Conservation (phyloP, 176 grass and related monocot species). For the Paspalum notatum region DNA sequence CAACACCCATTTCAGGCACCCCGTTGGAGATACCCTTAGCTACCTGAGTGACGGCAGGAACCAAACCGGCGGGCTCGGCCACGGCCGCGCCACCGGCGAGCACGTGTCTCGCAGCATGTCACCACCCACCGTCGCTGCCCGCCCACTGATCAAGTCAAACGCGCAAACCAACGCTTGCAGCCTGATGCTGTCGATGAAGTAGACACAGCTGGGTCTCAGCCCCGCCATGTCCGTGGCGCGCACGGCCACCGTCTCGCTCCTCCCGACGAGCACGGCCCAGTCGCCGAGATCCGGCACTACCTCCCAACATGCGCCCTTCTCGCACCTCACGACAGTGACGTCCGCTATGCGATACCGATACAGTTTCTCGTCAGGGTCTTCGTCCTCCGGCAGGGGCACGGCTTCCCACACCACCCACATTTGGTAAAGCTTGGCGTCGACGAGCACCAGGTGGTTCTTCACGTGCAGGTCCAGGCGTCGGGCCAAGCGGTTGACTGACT, state of each 20-base stretch:
- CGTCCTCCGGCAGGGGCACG: background rate
- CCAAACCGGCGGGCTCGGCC: background rate
- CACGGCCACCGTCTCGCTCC: background rate
- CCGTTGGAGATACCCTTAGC: no score
- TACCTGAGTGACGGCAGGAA: background rate
- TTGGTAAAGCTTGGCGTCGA: background rate
- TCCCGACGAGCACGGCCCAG: background rate
- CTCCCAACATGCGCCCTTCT: background rate
- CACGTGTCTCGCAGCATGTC: background rate
- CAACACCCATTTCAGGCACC: no score
- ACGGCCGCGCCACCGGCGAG: background rate
- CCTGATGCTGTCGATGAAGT: constrained; percentile 23
- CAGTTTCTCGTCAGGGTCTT: background rate
- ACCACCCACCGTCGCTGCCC: background rate
- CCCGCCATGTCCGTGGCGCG: background rate
- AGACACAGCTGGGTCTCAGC: constrained; percentile 13
- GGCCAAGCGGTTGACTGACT: background rate
- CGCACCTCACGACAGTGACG: background rate
- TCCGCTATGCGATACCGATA: background rate
- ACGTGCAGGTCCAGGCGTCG: background rate
- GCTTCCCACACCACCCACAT: background rate
- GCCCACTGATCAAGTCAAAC: background rate
- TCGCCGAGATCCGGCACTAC: constrained; percentile 5
- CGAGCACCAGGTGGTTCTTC: background rate
- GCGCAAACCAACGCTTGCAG: background rate